Conservation (phyloP, 1,284 basidiomycete genomes). For the Rugosomyces carneus region DNA sequence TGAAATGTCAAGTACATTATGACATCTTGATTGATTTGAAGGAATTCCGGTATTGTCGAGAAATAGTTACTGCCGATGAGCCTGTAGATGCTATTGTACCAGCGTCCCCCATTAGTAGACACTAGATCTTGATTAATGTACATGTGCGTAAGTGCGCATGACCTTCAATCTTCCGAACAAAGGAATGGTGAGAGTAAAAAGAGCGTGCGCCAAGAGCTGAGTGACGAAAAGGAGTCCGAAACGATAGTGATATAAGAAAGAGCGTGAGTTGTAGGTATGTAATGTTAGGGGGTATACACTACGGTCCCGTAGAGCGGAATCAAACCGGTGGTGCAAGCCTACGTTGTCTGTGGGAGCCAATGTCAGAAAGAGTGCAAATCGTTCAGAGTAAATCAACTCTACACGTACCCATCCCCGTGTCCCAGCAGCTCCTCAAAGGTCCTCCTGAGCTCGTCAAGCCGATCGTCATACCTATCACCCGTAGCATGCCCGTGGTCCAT, state of each 20-base stretch:
- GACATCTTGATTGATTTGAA: too few relatives aligned
- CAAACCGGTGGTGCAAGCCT: constrained; percentile 10
- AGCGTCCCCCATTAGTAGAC: too few relatives aligned
- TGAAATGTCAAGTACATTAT: too few relatives aligned
- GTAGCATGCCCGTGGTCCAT: constrained; percentile 48
- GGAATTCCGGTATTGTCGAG: too few relatives aligned
- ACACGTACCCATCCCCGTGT: constrained; percentile 21
- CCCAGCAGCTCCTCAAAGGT: constrained; percentile 35
- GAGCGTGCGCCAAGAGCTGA: too few relatives aligned
- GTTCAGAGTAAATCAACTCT: not conserved
- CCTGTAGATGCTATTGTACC: too few relatives aligned
- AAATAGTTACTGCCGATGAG: too few relatives aligned
- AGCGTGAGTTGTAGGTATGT: not conserved
- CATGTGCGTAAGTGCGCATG: too few relatives aligned
- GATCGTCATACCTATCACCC: constrained; percentile 14
- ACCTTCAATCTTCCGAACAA: too few relatives aligned
- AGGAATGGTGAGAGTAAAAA: too few relatives aligned
- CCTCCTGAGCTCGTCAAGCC: constrained; percentile 23
- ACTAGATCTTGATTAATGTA: too few relatives aligned
- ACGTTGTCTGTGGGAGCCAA: constrained; percentile 13
- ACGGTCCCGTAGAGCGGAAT: not conserved
- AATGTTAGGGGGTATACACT: not conserved
- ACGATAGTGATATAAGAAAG: not conserved
- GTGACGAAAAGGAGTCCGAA: not conserved
- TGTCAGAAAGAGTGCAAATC: not conserved